A percentile compares a stretch with the other conserved stretches of the same genome.
phyloP scores from a whole-genome alignment of 768 basidiomycete species.

The Clavaria fumosa region DNA sequence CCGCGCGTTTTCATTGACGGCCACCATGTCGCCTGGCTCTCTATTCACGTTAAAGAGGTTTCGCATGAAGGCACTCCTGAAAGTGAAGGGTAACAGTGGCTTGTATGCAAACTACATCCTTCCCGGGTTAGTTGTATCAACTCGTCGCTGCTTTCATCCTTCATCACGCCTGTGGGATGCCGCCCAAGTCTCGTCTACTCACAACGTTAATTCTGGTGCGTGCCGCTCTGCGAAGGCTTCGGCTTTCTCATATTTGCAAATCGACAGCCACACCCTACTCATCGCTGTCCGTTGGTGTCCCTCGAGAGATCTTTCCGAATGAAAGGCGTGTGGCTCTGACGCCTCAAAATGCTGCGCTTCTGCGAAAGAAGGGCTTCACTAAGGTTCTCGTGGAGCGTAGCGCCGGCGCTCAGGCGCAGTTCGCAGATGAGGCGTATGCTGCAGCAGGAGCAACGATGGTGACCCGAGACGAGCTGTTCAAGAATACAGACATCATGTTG shows the following conservation, averaged over 20 bases:
- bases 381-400: conserved; percentile 58
- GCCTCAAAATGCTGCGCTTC: conserved; percentile 56
- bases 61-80: too few relatives aligned
- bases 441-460: conserved; percentile 69
- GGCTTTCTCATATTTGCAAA: not conserved
- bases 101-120: not conserved
- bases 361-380: conserved; percentile 73
- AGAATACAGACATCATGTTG: conserved; percentile 58
- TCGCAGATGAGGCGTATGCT: conserved; percentile 64
- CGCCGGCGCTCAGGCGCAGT: conserved; percentile 61
- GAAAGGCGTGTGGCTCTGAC: conserved; percentile 74
- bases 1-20: too few relatives aligned
- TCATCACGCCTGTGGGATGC: not conserved
- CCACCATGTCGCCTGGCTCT: too few relatives aligned
- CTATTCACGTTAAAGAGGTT: too few relatives aligned
- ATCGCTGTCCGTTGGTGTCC: conserved; percentile 59
- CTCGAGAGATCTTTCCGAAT: conserved; percentile 59
- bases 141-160: conserved; percentile 3
- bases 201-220: conserved; percentile 1
- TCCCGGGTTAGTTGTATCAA: not conserved
- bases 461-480: conserved; percentile 56
- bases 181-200: not conserved
- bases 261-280: conserved; percentile 44
- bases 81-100: too few relatives aligned
- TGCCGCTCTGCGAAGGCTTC: not conserved